A percentile compares a stretch with the other conserved stretches of the same genome.
Evolutionary conservation across 176 grass and related monocot species (phyloP).

Genomic region (Aegilops sharonensis): DNA sequence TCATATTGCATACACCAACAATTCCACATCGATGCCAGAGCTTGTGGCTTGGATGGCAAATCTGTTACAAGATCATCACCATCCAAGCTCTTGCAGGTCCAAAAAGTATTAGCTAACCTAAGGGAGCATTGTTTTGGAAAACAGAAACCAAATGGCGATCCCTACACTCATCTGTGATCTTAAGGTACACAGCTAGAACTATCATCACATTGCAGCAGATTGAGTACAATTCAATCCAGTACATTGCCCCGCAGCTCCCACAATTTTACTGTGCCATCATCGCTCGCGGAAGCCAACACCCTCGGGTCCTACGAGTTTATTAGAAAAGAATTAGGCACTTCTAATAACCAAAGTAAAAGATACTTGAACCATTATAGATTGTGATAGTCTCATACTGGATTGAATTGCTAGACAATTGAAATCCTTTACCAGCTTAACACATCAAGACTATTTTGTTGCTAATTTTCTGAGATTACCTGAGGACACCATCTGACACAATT

Average conservation of each 20-base stretch:
- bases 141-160: neutral
- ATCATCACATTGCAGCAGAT: slow-evolving; percentile 21
- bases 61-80: neutral
- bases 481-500: slow-evolving; percentile 89
- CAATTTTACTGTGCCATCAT: slow-evolving; percentile 84
- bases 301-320: slow-evolving; percentile 56
- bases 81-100: neutral
- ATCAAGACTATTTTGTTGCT: neutral
- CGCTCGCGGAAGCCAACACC: slow-evolving; percentile 76
- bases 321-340: slow-evolving; percentile 15
- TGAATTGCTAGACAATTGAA: neutral
- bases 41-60: slow-evolving; percentile 23
- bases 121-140: slow-evolving; percentile 7
- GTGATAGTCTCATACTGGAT: neutral
- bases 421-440: neutral
- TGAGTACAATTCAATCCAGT: slow-evolving; percentile 24
- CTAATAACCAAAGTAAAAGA: neutral
- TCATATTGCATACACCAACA: slow-evolving; percentile 25
- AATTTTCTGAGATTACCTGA: slow-evolving; percentile 52
- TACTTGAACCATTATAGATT: neutral
- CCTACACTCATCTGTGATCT: slow-evolving; percentile 30
- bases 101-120: slow-evolving; percentile 20
- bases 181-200: slow-evolving; percentile 28
- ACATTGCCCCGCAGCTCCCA: slow-evolving; percentile 68
- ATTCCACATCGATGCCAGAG: neutral